Percentiles rank a stretch among this genome's conserved stretches.
These are phyloP conservation scores for Wickerhamiella vanderwaltii DNA, from an alignment of 805 yeast species.

Conservation along the genomic window DNA sequence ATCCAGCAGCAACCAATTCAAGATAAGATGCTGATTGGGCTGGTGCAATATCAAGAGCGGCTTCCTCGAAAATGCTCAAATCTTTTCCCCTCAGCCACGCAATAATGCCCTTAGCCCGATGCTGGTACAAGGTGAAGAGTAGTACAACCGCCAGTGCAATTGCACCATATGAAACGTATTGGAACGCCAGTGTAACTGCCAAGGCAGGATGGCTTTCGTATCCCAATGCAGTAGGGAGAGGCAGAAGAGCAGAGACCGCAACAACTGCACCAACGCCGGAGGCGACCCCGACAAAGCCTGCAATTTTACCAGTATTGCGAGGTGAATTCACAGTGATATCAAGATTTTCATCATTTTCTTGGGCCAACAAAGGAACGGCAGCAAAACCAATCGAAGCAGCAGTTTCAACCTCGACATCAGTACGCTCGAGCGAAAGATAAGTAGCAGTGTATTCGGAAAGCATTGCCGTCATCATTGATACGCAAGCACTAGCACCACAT, in stretches of 20 bases:
- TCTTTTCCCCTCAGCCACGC: constrained; percentile 24
- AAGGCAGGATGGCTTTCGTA: constrained; percentile 31
- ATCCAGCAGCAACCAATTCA: constrained; percentile 36
- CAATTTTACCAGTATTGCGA: constrained; percentile 34
- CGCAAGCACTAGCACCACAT: constrained; percentile 42
- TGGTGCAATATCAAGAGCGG: constrained; percentile 21
- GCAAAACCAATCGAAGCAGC: constrained; percentile 10
- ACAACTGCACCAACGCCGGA: constrained; percentile 60
- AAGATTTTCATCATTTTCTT: constrained; percentile 1
- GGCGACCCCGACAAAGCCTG: constrained; percentile 49
- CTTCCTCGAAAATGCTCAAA: constrained; percentile 23
- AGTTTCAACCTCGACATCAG: constrained; percentile 9
- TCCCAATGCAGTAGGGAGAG: constrained; percentile 44
- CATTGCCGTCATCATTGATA: constrained; percentile 49
- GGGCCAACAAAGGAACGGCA: constrained; percentile 9
- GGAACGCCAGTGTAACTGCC: constrained; percentile 38
- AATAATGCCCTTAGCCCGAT: constrained; percentile 26
- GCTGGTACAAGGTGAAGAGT: constrained; percentile 37
- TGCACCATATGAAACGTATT: constrained; percentile 24
- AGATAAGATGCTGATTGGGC: constrained; percentile 27
- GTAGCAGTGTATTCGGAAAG: constrained; percentile 34
- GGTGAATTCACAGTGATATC: constrained; percentile 1
- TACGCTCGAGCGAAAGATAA: neutral
- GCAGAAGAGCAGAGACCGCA: constrained; percentile 42
- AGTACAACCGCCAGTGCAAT: constrained; percentile 28